Conservation (phyloP, 2,329 filamentous ascomycete genomes). For the Phaeosphaeriaceae sp. region DNA sequence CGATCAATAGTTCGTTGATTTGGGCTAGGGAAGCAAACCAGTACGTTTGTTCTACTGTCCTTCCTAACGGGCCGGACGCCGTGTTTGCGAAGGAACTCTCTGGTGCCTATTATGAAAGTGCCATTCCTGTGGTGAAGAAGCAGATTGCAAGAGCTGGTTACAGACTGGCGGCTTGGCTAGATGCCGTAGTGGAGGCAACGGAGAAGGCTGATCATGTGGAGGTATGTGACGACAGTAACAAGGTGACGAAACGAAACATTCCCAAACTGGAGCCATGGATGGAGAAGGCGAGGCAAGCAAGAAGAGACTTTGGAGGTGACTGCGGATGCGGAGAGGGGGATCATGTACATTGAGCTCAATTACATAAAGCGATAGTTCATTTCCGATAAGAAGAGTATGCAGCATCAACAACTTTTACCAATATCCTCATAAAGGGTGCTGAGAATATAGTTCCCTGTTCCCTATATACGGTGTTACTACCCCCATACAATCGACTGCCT, state of each 20-base stretch:
- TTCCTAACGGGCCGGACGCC: constrained; percentile 47
- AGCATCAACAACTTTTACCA: no score
- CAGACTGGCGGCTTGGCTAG: constrained; percentile 40
- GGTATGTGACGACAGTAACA: constrained; percentile 8
- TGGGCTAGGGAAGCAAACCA: constrained; percentile 54
- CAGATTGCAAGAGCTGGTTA: constrained; percentile 53
- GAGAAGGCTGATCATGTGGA: constrained; percentile 13
- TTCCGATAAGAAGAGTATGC: no score
- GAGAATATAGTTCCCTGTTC: no score
- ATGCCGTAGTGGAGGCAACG: constrained; percentile 32
- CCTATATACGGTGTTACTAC: no score
- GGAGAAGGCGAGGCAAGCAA: constrained; percentile 32
- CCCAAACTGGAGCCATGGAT: constrained; percentile 34
- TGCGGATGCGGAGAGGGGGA: constrained; percentile 31
- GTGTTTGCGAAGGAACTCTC: constrained; percentile 48
- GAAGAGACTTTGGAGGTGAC: constrained; percentile 36
- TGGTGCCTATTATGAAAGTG: constrained; percentile 44
- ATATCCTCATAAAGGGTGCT: no score
- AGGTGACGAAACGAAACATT: constrained; percentile 17
- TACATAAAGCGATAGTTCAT: no score
- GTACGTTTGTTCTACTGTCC: constrained; percentile 51
- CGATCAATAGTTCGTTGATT: constrained; percentile 44
- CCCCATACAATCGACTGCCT: no score
- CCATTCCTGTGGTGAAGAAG: constrained; percentile 48
- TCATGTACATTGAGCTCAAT: constrained; percentile 24